A percentile compares a stretch with the other conserved stretches of the same genome.
Conservation (phyloP, 441 rosid species). For the Aleurites moluccanus region DNA sequence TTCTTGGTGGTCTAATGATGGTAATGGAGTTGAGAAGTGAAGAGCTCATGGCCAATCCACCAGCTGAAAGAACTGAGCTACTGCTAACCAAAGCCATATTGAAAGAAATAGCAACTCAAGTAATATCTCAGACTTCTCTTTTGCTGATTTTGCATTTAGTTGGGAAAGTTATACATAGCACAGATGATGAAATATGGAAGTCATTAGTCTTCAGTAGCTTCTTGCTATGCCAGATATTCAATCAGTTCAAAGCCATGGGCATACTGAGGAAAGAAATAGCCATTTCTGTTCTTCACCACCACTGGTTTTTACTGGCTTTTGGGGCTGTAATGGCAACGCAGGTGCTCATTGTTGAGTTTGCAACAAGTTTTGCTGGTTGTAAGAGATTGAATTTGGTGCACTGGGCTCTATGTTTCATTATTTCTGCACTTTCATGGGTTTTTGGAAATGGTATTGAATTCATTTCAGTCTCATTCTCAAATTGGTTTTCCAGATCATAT, state of each 20-base stretch:
- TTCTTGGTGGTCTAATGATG: constrained; percentile 35
- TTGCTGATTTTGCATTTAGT: constrained; percentile 23
- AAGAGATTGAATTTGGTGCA: constrained; percentile 21
- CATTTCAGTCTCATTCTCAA: not conserved
- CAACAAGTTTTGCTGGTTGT: constrained; percentile 8
- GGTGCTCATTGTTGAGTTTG: constrained; percentile 24
- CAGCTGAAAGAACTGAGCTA: constrained; percentile 15
- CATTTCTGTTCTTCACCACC: not conserved
- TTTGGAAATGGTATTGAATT: constrained; percentile 9
- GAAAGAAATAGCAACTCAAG: constrained; percentile 21
- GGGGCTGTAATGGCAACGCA: constrained; percentile 9
- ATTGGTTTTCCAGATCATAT: not conserved
- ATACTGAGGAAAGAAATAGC: not conserved
- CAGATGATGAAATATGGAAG: constrained; percentile 16
- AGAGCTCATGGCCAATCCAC: not conserved
- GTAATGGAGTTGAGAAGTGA: constrained; percentile 22
- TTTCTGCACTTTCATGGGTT: constrained; percentile 27
- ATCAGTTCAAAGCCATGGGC: constrained; percentile 22
- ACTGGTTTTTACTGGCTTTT: constrained; percentile 5
- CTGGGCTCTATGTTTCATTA: constrained; percentile 24
- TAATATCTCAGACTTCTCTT: constrained; percentile 23
- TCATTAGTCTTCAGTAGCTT: constrained; percentile 28
- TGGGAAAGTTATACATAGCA: constrained; percentile 16
- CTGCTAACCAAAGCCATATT: constrained; percentile 23
- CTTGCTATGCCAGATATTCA: constrained; percentile 32